phyloP scores from a whole-genome alignment of 306 rosid species.

The Dryas octopetala region DNA sequence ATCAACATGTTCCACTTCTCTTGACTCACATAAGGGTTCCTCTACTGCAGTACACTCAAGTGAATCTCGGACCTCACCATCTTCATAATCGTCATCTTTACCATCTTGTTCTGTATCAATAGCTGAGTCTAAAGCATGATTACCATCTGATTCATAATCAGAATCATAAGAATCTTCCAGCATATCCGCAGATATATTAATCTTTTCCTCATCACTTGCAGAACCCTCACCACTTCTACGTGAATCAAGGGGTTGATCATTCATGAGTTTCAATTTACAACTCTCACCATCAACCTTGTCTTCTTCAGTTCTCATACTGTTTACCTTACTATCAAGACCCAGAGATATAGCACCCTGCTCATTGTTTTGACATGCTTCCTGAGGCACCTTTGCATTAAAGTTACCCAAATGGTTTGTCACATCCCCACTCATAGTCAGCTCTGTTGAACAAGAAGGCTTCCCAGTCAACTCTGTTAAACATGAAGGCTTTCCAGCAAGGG shows the following conservation, averaged over 20 bases:
- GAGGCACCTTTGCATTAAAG: slow-evolving; percentile 25
- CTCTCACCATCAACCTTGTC: slow-evolving; percentile 30
- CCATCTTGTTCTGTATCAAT: slow-evolving; percentile 41
- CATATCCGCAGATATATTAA: slow-evolving; percentile 60
- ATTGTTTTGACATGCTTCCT: slow-evolving; percentile 35
- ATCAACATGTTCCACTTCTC: slow-evolving; percentile 45
- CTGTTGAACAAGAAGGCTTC: slow-evolving; percentile 40
- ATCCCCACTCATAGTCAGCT: slow-evolving; percentile 28
- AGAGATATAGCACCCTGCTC: slow-evolving; percentile 27
- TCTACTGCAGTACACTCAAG: slow-evolving; percentile 36
- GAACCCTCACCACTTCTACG: slow-evolving; percentile 51
- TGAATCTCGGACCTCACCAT: slow-evolving; percentile 79
- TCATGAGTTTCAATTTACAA: slow-evolving; percentile 42
- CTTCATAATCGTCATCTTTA: slow-evolving; percentile 75
- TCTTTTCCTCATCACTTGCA: slow-evolving; percentile 78
- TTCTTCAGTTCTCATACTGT: slow-evolving; percentile 28
- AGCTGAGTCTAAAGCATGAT: slow-evolving; percentile 55
- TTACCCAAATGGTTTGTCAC: slow-evolving; percentile 28
- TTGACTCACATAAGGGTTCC: slow-evolving; percentile 49
- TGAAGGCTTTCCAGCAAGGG: slow-evolving; percentile 28
- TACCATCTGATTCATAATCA: slow-evolving; percentile 82
- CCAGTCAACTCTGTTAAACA: slow-evolving; percentile 34
- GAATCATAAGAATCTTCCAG: slow-evolving; percentile 60
- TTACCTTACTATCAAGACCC: slow-evolving; percentile 36
- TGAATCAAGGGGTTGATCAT: slow-evolving; percentile 34